Evolutionary conservation across 2,329 filamentous ascomycete species (phyloP), one percentile per base, ranked within the genome.

Genomic region (Chaetothyriales sp.): DNA sequence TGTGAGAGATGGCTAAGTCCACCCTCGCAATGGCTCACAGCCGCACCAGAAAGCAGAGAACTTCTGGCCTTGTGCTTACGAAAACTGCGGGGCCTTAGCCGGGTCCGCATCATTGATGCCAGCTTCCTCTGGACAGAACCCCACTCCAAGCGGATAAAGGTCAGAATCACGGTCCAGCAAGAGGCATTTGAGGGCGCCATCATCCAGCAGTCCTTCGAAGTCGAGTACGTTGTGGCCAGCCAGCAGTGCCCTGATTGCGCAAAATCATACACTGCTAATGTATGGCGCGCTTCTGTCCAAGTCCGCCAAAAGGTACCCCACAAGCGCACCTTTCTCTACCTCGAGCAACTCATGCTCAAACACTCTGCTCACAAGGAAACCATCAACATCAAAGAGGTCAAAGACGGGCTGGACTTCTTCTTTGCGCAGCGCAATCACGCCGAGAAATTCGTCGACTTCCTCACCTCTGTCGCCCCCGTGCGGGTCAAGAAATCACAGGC

Each of bases 81-180:
- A 65, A 94, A 92, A 69, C 71, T 98, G 57, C 77, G 86, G 58
- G 89, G 89, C 28, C 72, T 98, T 57, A 81, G 83, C 67, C 94
- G 92, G 73, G 86, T 94, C 60, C 80, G 92, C 56, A 92, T 98
- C 63, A 89, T 95, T 63, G 92, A 98, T 66, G 92, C 92, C 46
- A 86, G 82, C 63, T 98, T 97, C 66, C 86, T 97, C 65, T 98
- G 92, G 92, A 98, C 92, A 1, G 92, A 98, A 69, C 90, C 92
- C 9, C 92, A 98, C 72, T 95, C 89, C 62, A 78, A 88, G 64
- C 77, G 92, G 66, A 78, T 97, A 58, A 94, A 89, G 71, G 83
- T 97, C 67, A 95, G 95, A 74, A 83, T 98, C 68, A 97, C 92
- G 0, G 83, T 97, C 47, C 92, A 97, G 65, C 77, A 80, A 60